Conservation (phyloP, 768 basidiomycete genomes). For the Auriscalpium microsporum region DNA sequence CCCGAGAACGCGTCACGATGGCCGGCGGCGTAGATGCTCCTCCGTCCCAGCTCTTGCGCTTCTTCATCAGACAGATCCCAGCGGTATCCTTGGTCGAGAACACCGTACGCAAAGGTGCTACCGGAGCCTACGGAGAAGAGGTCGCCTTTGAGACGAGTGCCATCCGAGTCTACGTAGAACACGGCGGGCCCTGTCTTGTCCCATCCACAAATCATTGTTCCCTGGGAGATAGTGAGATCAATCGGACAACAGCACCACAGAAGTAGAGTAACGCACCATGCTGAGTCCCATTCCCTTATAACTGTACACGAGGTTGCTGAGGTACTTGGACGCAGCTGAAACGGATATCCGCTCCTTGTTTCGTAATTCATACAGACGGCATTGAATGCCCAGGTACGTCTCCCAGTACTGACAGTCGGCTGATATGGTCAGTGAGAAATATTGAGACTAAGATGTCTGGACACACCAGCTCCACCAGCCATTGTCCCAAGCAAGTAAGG, state of each 20-base stretch:
- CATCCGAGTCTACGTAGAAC: constrained; percentile 98
- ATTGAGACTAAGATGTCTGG: not conserved
- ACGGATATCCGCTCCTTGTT: constrained; percentile 97
- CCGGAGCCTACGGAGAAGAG: constrained; percentile 99
- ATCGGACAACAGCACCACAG: too few species aligned
- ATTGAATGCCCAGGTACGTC: constrained; percentile 97
- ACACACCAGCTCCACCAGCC: constrained; percentile 95
- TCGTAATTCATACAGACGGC: constrained; percentile 91
- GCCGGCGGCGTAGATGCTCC: constrained; percentile 94
- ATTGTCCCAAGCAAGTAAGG: constrained; percentile 98
- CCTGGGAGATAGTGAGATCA: constrained; percentile 35
- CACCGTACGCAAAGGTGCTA: constrained; percentile 98
- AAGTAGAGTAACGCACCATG: constrained; percentile 57
- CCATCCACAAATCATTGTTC: constrained; percentile 99
- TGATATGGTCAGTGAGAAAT: constrained; percentile 20
- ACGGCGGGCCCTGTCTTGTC: constrained; percentile 96
- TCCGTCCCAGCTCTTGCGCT: constrained; percentile 86
- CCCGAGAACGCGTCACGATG: constrained; percentile 96
- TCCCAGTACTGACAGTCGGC: constrained; percentile 98
- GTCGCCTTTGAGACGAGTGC: constrained; percentile 90
- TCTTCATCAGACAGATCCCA: constrained; percentile 93
- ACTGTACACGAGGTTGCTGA: constrained; percentile 93
- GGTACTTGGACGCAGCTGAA: constrained; percentile 96
- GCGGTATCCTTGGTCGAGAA: constrained; percentile 88
- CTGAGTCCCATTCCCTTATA: constrained; percentile 99